Evolutionary conservation across 2,329 filamentous ascomycete species (phyloP).

Genomic region (Pseudonectria buxi): DNA sequence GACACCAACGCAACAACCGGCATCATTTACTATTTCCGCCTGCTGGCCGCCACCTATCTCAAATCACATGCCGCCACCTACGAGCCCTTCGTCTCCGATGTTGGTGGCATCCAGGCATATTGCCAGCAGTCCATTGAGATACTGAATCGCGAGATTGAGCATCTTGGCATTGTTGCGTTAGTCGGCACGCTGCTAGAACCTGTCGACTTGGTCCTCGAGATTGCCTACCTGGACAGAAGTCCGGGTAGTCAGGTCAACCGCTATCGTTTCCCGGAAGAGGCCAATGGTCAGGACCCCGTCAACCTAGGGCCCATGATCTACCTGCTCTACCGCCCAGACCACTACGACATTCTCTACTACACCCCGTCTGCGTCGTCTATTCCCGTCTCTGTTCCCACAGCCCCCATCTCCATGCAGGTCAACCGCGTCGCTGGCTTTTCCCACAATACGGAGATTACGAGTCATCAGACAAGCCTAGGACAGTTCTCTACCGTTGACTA

Average conservation of each 20-base stretch:
- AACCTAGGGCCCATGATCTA: constrained; percentile 47
- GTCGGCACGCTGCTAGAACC: constrained; percentile 74
- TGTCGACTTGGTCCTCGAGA: constrained; percentile 72
- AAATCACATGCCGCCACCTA: constrained; percentile 66
- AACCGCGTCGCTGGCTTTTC: constrained; percentile 43
- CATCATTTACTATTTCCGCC: constrained; percentile 78
- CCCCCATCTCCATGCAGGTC: constrained; percentile 41
- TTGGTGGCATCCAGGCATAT: constrained; percentile 57
- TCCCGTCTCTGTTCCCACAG: constrained; percentile 19
- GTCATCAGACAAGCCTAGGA: constrained; percentile 32
- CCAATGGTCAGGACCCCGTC: constrained; percentile 37
- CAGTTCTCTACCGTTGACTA: constrained; percentile 38
- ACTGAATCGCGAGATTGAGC: constrained; percentile 77
- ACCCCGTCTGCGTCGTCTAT: constrained; percentile 23
- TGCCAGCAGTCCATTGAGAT: constrained; percentile 66
- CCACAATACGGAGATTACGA: constrained; percentile 38
- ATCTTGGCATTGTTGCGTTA: constrained; percentile 74
- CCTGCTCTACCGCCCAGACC: constrained; percentile 64
- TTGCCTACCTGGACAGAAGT: constrained; percentile 86
- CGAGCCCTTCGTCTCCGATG: constrained; percentile 61
- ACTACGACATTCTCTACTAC: constrained; percentile 92
- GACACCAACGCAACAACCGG: constrained; percentile 57
- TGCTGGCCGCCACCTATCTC: constrained; percentile 79
- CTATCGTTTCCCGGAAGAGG: constrained; percentile 55
- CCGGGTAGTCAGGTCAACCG: constrained; percentile 68